phyloP scores from a whole-genome alignment of 2,329 filamentous ascomycete species.

The Bipolaris sorokiniana region DNA sequence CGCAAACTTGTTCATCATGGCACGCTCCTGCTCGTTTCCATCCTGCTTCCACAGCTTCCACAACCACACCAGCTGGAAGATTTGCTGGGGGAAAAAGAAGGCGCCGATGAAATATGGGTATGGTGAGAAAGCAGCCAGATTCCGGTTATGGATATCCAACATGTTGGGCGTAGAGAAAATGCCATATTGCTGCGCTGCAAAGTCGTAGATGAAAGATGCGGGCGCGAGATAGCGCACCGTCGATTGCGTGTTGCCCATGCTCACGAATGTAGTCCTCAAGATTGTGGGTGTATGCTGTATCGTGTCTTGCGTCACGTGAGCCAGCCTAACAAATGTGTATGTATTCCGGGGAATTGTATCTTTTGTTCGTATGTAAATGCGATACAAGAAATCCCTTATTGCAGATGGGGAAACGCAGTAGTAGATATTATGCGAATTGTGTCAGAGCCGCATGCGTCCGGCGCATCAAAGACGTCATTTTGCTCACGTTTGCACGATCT shows the following conservation, averaged over 20 bases:
- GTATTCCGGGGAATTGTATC: background rate
- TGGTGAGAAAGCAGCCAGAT: slow-evolving; percentile 65
- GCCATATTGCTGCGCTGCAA: slow-evolving; percentile 65
- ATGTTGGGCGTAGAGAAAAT: slow-evolving; percentile 63
- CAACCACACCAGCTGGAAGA: slow-evolving; percentile 64
- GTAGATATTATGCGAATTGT: background rate
- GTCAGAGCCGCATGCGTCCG: background rate
- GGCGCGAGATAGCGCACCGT: slow-evolving; percentile 63
- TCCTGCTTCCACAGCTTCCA: slow-evolving; percentile 61
- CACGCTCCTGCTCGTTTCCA: slow-evolving; percentile 52
- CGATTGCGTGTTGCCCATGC: slow-evolving; percentile 56
- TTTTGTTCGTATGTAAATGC: too few relatives aligned
- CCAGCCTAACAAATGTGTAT: background rate
- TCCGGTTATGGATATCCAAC: slow-evolving; percentile 64
- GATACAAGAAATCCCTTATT: background rate
- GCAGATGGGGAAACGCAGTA: background rate
- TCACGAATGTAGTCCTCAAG: background rate
- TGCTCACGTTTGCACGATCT: slow-evolving; percentile 2
- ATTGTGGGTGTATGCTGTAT: background rate
- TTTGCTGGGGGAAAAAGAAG: slow-evolving; percentile 67
- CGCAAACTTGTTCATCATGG: slow-evolving; percentile 60
- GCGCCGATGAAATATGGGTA: slow-evolving; percentile 65
- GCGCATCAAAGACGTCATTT: slow-evolving; percentile 17
- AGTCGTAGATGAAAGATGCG: slow-evolving; percentile 62
- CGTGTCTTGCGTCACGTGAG: background rate